These are phyloP conservation scores for Viridothelium virens DNA, from an alignment of 495 filamentous ascomycete genomes.

Conservation along the genomic window DNA sequence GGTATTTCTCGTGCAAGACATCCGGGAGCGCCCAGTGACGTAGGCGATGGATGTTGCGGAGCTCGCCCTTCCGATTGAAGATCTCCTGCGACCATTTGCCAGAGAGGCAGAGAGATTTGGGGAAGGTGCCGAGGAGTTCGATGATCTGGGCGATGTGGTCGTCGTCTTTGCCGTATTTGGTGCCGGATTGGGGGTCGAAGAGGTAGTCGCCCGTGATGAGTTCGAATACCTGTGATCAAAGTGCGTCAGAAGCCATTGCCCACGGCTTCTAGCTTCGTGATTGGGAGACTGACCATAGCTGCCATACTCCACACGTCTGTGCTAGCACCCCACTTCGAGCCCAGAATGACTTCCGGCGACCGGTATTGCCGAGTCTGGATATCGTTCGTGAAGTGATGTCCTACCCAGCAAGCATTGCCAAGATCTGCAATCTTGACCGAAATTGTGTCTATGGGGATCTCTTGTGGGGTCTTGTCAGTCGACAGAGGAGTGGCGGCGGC, in stretches of 20 bases:
- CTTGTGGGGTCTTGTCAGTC: constrained; percentile 44
- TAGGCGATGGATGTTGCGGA: constrained; percentile 93
- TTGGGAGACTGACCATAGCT: constrained; percentile 67
- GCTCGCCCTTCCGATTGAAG: constrained; percentile 94
- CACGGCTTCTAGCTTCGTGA: neutral
- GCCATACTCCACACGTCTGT: constrained; percentile 99
- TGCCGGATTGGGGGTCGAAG: constrained; percentile 97
- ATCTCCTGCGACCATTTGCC: constrained; percentile 99
- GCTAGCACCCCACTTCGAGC: constrained; percentile 95
- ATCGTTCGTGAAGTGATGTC: constrained; percentile 98
- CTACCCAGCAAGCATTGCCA: constrained; percentile 97
- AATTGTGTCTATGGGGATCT: constrained; percentile 62
- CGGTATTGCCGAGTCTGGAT: constrained; percentile 98
- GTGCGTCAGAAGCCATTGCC: neutral
- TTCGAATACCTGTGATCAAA: constrained; percentile 71
- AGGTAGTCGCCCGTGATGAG: constrained; percentile 98
- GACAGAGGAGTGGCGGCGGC: constrained; percentile 26
- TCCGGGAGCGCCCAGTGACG: constrained; percentile 95
- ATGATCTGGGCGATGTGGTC: constrained; percentile 99
- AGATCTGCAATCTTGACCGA: constrained; percentile 99
- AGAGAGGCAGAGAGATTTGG: constrained; percentile 77
- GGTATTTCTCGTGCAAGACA: constrained; percentile 93
- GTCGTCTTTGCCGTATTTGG: constrained; percentile 99
- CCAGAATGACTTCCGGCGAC: constrained; percentile 93
- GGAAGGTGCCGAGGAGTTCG: constrained; percentile 89